A percentile compares a stretch with the other conserved stretches of the same genome.
These are phyloP conservation scores for Gynochthodes officinalis DNA, from an alignment of 257 asterid genomes.

Conservation along the genomic window DNA sequence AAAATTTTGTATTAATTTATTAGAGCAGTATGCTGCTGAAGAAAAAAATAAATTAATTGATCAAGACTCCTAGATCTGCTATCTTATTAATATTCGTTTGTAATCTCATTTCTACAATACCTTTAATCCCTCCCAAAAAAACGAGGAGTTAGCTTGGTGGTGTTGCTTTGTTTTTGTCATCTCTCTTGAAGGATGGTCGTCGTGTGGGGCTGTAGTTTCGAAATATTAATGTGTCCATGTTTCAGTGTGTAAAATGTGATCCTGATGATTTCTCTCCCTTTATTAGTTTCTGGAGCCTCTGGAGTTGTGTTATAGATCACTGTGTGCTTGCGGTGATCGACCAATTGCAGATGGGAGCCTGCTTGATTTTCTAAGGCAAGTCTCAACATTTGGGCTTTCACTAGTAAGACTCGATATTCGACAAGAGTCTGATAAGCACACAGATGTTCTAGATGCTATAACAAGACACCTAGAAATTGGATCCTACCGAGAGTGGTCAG, in stretches of 20 bases:
- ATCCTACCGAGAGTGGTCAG: constrained; percentile 88
- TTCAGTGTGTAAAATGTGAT: background rate
- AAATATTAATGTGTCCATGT: background rate
- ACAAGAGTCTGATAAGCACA: constrained; percentile 92
- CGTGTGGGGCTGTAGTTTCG: background rate
- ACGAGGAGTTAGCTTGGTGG: background rate
- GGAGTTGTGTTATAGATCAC: constrained; percentile 89
- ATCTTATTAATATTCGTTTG: background rate
- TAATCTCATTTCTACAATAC: background rate
- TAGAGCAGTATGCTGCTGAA: background rate
- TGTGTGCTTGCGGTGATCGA: constrained; percentile 84
- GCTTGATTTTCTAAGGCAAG: constrained; percentile 92
- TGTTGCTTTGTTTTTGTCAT: background rate
- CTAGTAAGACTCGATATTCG: constrained; percentile 90
- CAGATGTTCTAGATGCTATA: constrained; percentile 85
- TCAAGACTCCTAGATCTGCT: background rate
- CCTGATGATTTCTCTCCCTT: constrained; percentile 8
- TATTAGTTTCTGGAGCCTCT: constrained; percentile 86
- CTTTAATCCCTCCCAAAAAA: background rate
- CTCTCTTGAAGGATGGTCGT: background rate
- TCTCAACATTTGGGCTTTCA: constrained; percentile 88
- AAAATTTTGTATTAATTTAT: background rate
- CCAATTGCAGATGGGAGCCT: constrained; percentile 94
- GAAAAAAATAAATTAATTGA: background rate
- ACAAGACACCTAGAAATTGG: constrained; percentile 80